phyloP scores from a whole-genome alignment of 1,139 yeast species.

The Geotrichum aggregatum region DNA sequence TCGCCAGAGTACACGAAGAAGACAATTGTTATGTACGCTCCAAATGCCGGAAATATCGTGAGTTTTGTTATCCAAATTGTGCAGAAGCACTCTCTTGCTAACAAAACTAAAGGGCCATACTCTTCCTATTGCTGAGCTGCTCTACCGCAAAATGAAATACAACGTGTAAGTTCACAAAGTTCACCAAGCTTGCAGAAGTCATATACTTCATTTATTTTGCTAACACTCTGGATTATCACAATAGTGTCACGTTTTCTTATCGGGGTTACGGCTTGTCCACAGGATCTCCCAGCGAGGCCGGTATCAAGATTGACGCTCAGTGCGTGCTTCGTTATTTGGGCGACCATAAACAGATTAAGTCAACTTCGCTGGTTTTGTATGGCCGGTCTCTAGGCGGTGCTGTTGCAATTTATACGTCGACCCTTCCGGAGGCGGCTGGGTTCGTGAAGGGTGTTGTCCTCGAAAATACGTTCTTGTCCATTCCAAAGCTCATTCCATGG shows the following conservation, averaged over 20 bases:
- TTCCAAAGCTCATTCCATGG: constrained; percentile 73
- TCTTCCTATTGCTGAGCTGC: constrained; percentile 71
- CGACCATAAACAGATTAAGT: constrained; percentile 49
- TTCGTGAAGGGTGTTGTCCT: constrained; percentile 60
- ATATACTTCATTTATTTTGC: not conserved
- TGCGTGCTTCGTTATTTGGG: constrained; percentile 60
- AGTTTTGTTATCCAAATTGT: not conserved
- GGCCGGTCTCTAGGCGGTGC: constrained; percentile 97
- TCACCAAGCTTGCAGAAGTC: too few relatives aligned
- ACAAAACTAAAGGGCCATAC: constrained; percentile 58
- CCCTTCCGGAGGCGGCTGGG: constrained; percentile 42
- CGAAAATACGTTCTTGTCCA: constrained; percentile 81
- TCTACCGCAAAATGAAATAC: constrained; percentile 60
- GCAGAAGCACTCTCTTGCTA: not conserved
- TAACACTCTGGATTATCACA: not conserved
- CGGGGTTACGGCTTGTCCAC: constrained; percentile 88
- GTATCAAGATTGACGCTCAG: constrained; percentile 79
- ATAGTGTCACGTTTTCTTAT: constrained; percentile 66
- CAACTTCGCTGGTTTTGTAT: constrained; percentile 61
- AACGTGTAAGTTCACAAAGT: constrained; percentile 67
- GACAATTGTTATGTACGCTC: constrained; percentile 75
- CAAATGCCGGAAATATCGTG: constrained; percentile 89
- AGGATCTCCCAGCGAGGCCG: constrained; percentile 72
- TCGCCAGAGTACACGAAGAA: constrained; percentile 49
- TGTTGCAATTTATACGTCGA: constrained; percentile 77